Evolutionary conservation across 2,329 filamentous ascomycete species (phyloP), one percentile per base, ranked within the genome.

Genomic region (Talaromyces piceae): DNA sequence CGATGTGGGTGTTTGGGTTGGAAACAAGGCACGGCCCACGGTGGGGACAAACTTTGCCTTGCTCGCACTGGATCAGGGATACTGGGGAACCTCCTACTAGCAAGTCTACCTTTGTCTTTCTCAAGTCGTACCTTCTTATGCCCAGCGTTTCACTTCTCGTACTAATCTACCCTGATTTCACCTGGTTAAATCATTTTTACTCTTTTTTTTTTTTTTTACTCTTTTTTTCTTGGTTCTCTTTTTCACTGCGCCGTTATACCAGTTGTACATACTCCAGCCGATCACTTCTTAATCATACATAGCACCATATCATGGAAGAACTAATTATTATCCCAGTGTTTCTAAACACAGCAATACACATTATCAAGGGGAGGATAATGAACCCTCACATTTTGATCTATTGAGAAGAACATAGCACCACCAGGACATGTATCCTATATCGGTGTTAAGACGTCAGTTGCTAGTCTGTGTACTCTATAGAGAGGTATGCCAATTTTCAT

Each of bases 21-120:
- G 64, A 26, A 71, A 67, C 52, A 61, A 65, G 20, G 70, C 68
- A 16, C 64, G 71, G 16, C 72, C 70, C 22, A 71, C 70, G 3
- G 69, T 73, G 2, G 72, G 70, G 23, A 69, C 68, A 1, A 69
- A 73, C 53, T 74, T 73, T 61, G 68, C 70, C 0, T 50, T 73
- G 28, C 56, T 73, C 54, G 69, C 70, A 6, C 52, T 72, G 50
- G 44, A 47, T 11, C 49, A 51, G 22, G 49, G 43, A 39, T 51
- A 51, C 37, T 54, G 68, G 27, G 68, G 67, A 6, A n/a, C 4
- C 18, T 31, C 41, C 1, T 50, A 33, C 28, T 50, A 50, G 20
- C 47, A 31, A 44, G 39, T 43, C 22, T 5, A n/a, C 20, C 22
- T 22, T 22, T 8, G 3, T 9, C 12, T 43, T 7, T 18, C 13